Base-by-base conservation (phyloP, 495 filamentous ascomycete species). In the Aspergillus sparsus region DNA sequence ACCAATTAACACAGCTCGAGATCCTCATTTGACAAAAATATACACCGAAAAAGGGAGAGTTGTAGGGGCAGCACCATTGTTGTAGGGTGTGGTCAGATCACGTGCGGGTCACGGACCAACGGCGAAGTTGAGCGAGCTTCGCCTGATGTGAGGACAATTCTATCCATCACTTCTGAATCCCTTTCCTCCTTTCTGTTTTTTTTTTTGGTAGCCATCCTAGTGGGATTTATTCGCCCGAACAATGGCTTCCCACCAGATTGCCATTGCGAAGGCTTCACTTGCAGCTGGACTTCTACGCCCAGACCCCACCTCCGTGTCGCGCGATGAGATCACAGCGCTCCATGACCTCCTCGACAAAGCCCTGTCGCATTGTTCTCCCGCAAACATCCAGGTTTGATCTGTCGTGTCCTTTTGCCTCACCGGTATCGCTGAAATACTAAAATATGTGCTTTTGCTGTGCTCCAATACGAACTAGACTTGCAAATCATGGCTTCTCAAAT, bases 381-480 rank as follows among this genome's bases (percentile, higher is more conserved):
- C 79, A 78, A 95, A 96, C 78, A 88, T 97, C 82, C 92, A 97
- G 92, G 92, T 97, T 92, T 93, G 92, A 90, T 63, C 67, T 63
- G 69, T 68, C 70, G 63, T 64, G 64, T 69, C 63, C 71, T 71
- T 57, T 66, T 45, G 62, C 62, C 57, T 49, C 37, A 16, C 60
- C 49, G 64, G 46, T 54, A 46, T 74, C 77, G 74, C 77, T 72
- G 75, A 69, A 80, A 77, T 74, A 74, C 81, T 83, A 81, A 81
- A 83, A 72, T 65, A 75, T 74, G 65, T 71, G 39, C 57, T 58
- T 15, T 13, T 51, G 34, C 33, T 56, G 42, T 61, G 47, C 73
- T 55, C 71, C 65, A 72, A 70, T 75, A 77, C 70, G 74, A 85
- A 85, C 65, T 82, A 97, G 92, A 89, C 83, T 77, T 92, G 89